Conservation (phyloP, 2,329 filamentous ascomycete species). For the Didymella segeticola region DNA sequence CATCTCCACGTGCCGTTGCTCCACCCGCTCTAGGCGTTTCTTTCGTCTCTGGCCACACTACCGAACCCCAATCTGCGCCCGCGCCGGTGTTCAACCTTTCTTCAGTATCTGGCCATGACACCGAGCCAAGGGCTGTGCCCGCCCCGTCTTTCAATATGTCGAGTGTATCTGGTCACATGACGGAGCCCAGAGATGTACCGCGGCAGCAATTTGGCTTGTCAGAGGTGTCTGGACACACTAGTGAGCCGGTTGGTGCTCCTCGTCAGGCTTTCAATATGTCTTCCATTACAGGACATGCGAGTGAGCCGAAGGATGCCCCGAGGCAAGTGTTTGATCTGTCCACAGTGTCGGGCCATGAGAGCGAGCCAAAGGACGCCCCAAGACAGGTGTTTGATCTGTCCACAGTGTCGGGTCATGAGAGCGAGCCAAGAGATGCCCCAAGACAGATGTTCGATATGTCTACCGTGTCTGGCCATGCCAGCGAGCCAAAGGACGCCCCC, state of each 20-base stretch:
- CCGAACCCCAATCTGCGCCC: constrained; percentile 27
- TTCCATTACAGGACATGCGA: constrained; percentile 30
- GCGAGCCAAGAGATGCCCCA: constrained; percentile 23
- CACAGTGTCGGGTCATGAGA: constrained; percentile 30
- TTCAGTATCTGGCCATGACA: constrained; percentile 31
- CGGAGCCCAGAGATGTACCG: constrained; percentile 33
- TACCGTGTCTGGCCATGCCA: constrained; percentile 16
- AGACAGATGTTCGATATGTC: constrained; percentile 12
- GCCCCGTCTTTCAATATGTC: constrained; percentile 31
- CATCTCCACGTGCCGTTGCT: constrained; percentile 27
- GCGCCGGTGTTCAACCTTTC: constrained; percentile 27
- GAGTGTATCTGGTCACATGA: constrained; percentile 33
- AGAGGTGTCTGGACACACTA: constrained; percentile 29
- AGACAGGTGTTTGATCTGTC: constrained; percentile 30
- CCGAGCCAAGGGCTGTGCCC: constrained; percentile 23
- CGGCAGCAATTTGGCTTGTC: constrained; percentile 31
- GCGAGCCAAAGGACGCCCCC: constrained; percentile 26
- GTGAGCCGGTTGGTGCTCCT: constrained; percentile 21
- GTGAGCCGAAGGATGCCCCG: constrained; percentile 31
- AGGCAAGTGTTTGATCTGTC: constrained; percentile 18
- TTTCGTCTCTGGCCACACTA: constrained; percentile 30
- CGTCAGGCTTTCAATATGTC: constrained; percentile 28
- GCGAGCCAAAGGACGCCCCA: constrained; percentile 23
- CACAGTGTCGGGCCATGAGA: constrained; percentile 11
- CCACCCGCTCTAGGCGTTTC: constrained; percentile 26